Conservation (phyloP, 352 stramenopile genomes). For the Phytophthora capsici region DNA sequence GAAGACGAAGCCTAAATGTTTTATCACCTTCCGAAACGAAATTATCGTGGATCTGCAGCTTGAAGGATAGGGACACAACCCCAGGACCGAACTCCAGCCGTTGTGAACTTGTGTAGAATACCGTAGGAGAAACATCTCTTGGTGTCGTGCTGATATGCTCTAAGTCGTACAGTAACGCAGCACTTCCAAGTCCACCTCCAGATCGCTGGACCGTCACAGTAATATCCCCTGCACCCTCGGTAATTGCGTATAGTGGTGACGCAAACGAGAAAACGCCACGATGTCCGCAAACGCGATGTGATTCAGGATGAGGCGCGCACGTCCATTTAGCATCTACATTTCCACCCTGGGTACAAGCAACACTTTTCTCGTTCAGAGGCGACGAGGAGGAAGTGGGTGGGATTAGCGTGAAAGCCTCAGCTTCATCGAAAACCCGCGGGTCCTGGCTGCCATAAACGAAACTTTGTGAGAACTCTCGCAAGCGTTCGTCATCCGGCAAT, state of each 20-base stretch:
- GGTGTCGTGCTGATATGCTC: slow-evolving; percentile 80
- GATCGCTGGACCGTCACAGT: slow-evolving; percentile 85
- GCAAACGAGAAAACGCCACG: slow-evolving; percentile 89
- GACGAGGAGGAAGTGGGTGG: slow-evolving; percentile 12
- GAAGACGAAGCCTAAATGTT: slow-evolving; percentile 67
- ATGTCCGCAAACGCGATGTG: slow-evolving; percentile 93
- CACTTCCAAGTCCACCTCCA: slow-evolving; percentile 86
- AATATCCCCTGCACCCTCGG: slow-evolving; percentile 75
- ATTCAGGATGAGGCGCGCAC: slow-evolving; percentile 54
- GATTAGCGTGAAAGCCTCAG: slow-evolving; percentile 81
- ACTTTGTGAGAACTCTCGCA: slow-evolving; percentile 88
- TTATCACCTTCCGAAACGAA: slow-evolving; percentile 71
- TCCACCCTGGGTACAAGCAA: slow-evolving; percentile 67
- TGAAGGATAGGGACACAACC: slow-evolving; percentile 87
- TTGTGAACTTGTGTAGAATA: slow-evolving; percentile 88
- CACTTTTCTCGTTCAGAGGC: slow-evolving; percentile 63
- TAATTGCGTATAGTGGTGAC: slow-evolving; percentile 85
- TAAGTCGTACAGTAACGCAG: slow-evolving; percentile 82
- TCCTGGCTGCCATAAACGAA: slow-evolving; percentile 93
- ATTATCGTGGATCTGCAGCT: slow-evolving; percentile 94
- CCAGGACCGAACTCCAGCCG: slow-evolving; percentile 81
- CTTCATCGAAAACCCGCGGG: slow-evolving; percentile 92
- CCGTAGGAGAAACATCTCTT: slow-evolving; percentile 83
- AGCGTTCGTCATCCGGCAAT: slow-evolving; percentile 90
- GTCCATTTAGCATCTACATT: slow-evolving; percentile 67